phyloP scores from a whole-genome alignment of 192 early-diverging fungal species.

The Entophlyctis luteolus region DNA sequence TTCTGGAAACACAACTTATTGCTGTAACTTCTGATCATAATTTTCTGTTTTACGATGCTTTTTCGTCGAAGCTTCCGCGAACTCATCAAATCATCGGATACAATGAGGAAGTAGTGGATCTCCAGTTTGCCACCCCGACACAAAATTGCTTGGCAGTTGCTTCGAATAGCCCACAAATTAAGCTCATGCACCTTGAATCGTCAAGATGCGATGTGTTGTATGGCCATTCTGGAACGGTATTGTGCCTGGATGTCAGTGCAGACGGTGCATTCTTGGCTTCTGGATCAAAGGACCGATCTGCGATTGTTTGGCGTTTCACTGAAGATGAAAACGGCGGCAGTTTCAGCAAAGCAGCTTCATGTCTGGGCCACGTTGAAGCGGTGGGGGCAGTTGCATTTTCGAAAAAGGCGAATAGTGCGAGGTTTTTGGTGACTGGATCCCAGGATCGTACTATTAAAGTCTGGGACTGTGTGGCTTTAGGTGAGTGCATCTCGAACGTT shows the following conservation, averaged over 20 bases:
- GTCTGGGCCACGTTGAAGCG: conserved; percentile 87
- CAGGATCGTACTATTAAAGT: conserved; percentile 93
- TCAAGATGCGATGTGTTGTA: conserved; percentile 81
- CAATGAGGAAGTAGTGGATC: conserved; percentile 92
- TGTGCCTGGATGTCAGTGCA: conserved; percentile 68
- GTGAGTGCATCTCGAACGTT: too few species aligned
- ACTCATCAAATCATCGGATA: conserved; percentile 87
- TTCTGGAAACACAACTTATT: too few species aligned
- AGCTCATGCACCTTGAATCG: conserved; percentile 75
- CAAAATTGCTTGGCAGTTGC: conserved; percentile 80
- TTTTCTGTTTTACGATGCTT: conserved; percentile 70
- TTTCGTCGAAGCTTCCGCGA: conserved; percentile 28
- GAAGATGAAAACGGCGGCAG: conserved; percentile 25
- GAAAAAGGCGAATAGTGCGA: conserved; percentile 51
- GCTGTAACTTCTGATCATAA: conserved; percentile 89
- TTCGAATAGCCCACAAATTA: conserved; percentile 84
- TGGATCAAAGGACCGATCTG: conserved; percentile 89
- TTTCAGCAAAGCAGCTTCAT: conserved; percentile 59
- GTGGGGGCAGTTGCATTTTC: conserved; percentile 85
- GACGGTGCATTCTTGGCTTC: conserved; percentile 72
- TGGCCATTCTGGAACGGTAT: conserved; percentile 85
- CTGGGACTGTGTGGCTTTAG: conserved; percentile 69
- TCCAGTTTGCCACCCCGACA: conserved; percentile 69
- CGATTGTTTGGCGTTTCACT: conserved; percentile 74
- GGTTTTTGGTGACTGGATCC: conserved; percentile 83